Conservation (phyloP, 805 yeast genomes). For the Kodamaea hsintzibuensis region DNA sequence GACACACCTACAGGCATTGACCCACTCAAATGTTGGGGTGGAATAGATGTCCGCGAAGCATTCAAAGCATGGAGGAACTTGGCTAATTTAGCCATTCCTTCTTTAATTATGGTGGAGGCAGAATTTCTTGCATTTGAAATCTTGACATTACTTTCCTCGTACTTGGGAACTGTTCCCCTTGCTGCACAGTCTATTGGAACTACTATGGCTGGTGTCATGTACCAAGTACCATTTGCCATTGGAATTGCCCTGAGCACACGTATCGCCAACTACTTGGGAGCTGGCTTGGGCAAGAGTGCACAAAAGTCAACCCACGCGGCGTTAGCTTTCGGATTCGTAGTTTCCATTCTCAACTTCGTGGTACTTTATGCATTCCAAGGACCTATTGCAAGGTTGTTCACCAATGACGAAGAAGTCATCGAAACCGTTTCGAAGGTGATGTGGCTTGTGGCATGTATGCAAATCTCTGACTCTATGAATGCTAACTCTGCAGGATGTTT, state of each 20-base stretch:
- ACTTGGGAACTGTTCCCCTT: conserved; percentile 52
- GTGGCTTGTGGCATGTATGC: conserved; percentile 68
- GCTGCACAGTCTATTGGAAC: conserved; percentile 55
- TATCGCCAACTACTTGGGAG: conserved; percentile 57
- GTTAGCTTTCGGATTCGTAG: conserved; percentile 34
- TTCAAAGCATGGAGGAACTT: conserved; percentile 49
- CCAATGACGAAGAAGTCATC: conserved; percentile 60
- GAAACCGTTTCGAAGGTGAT: conserved; percentile 50
- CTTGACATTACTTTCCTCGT: conserved; percentile 54
- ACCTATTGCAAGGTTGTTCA: conserved; percentile 48
- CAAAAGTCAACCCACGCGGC: conserved; percentile 38
- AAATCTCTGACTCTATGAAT: conserved; percentile 66
- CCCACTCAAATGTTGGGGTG: conserved; percentile 53
- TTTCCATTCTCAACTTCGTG: conserved; percentile 34
- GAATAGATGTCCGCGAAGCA: conserved; percentile 39
- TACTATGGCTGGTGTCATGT: conserved; percentile 44
- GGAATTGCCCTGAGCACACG: conserved; percentile 60
- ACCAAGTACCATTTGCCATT: conserved; percentile 59
- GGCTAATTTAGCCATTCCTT: conserved; percentile 51
- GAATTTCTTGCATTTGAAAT: conserved; percentile 61
- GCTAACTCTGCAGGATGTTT: conserved; percentile 75
- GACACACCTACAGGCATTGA: conserved; percentile 47
- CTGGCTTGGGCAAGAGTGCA: conserved; percentile 39
- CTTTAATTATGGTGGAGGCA: conserved; percentile 59
- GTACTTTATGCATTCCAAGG: conserved; percentile 32